phyloP scores from a whole-genome alignment of 495 filamentous ascomycete genomes.

The Haplographium delicatum region DNA sequence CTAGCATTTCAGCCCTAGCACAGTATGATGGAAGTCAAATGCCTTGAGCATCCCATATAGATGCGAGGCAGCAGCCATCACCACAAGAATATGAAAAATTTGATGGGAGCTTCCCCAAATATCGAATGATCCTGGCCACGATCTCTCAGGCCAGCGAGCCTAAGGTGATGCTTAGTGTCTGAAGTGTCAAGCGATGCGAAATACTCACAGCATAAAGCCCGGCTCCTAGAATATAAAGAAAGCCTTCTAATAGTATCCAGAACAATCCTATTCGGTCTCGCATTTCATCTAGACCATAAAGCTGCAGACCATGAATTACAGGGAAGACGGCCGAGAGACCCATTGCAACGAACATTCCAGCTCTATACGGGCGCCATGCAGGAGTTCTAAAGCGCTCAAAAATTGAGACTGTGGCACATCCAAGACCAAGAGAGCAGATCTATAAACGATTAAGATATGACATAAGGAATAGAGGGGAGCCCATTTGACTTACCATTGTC shows the following conservation, averaged over 20 bases:
- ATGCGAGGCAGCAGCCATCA: slow-evolving; percentile 61
- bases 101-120: slow-evolving; percentile 77
- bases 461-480: neutral
- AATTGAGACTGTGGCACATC: slow-evolving; percentile 69
- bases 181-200: slow-evolving; percentile 10
- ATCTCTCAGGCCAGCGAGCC: slow-evolving; percentile 58
- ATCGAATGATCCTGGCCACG: slow-evolving; percentile 60
- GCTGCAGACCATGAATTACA: slow-evolving; percentile 57
- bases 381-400: slow-evolving; percentile 78
- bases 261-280: slow-evolving; percentile 70
- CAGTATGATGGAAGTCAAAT: slow-evolving; percentile 34
- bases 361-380: slow-evolving; percentile 75
- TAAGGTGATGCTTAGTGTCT: slow-evolving; percentile 13
- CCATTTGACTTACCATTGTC: slow-evolving; percentile 64
- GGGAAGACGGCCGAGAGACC: slow-evolving; percentile 82
- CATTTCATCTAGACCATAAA: slow-evolving; percentile 55
- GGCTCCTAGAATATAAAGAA: slow-evolving; percentile 82
- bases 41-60: slow-evolving; percentile 53
- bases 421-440: slow-evolving; percentile 72
- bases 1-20: slow-evolving; percentile 15
- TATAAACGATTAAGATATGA: slow-evolving; percentile 25
- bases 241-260: slow-evolving; percentile 77
- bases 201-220: slow-evolving; percentile 66
- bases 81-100: slow-evolving; percentile 70
- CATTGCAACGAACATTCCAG: slow-evolving; percentile 86